phyloP scores from a whole-genome alignment of 2,329 filamentous ascomycete species.

The Alternaria conjuncta region DNA sequence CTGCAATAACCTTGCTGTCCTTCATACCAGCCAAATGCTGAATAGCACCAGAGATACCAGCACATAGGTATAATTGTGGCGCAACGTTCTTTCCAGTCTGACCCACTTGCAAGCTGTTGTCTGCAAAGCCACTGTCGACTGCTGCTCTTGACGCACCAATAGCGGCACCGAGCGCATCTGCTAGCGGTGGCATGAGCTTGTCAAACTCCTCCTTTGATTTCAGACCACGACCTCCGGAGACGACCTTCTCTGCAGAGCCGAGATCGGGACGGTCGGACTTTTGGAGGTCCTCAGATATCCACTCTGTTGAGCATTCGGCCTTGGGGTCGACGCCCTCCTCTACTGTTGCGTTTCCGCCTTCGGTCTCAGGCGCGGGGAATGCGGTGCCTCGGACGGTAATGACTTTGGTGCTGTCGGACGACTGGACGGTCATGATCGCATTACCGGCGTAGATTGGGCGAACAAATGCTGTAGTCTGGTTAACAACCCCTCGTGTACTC shows the following conservation, averaged over 20 bases:
- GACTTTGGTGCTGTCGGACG: conserved; percentile 81
- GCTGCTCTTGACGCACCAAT: conserved; percentile 94
- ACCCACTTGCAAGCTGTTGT: conserved; percentile 97
- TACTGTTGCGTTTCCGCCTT: conserved; percentile 75
- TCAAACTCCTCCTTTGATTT: conserved; percentile 99
- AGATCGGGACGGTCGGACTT: conserved; percentile 95
- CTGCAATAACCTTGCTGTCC: conserved; percentile 98
- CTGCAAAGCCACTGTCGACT: conserved; percentile 95
- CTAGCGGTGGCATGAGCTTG: conserved; percentile 86
- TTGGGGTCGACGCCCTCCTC: conserved; percentile 88
- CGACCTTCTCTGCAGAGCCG: conserved; percentile 84
- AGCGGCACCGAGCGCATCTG: conserved; percentile 91
- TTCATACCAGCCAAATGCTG: conserved; percentile 99
- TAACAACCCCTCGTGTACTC: not conserved
- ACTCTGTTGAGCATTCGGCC: conserved; percentile 74
- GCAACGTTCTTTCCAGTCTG: conserved; percentile 99
- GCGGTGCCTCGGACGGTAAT: conserved; percentile 93
- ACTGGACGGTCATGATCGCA: conserved; percentile 94
- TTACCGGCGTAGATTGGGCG: conserved; percentile 98
- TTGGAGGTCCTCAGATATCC: conserved; percentile 91
- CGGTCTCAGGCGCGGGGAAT: conserved; percentile 76
- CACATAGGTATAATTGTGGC: conserved; percentile 91
- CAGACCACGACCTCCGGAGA: conserved; percentile 90
- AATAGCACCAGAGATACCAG: conserved; percentile 95
- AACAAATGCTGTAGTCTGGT: conserved; percentile 69